phyloP scores from a whole-genome alignment of 768 basidiomycete species.

The Pulveroboletus sp. region DNA sequence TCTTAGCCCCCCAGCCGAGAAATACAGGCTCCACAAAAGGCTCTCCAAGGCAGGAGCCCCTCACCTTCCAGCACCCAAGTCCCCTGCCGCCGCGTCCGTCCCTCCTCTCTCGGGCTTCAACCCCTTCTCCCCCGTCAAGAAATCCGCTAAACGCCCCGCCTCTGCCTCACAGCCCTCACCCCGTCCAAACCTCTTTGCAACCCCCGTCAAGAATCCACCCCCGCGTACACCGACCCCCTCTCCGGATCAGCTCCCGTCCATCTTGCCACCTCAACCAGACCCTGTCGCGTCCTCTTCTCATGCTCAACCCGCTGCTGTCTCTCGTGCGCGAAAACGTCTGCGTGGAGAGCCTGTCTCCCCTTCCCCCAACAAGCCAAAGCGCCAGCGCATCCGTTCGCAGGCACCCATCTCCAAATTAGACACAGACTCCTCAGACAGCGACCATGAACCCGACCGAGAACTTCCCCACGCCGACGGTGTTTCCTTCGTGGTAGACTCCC shows the following conservation, averaged over 20 bases:
- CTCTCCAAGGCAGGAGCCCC: constrained; percentile 48
- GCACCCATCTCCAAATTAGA: constrained; percentile 37
- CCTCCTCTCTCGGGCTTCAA: constrained; percentile 58
- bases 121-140: constrained; percentile 78
- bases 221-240: constrained; percentile 28
- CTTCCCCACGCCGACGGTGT: constrained; percentile 28
- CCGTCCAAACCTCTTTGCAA: constrained; percentile 43
- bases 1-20: constrained; percentile 50
- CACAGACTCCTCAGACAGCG: constrained; percentile 28
- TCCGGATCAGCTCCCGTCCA: constrained; percentile 41
- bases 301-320: constrained; percentile 41
- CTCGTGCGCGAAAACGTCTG: constrained; percentile 73
- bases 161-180: constrained; percentile 7
- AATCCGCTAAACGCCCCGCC: constrained; percentile 18
- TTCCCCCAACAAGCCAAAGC: constrained; percentile 75
- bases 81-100: constrained; percentile 50
- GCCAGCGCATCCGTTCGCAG: constrained; percentile 51
- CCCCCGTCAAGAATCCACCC: constrained; percentile 35
- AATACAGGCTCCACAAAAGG: constrained; percentile 80
- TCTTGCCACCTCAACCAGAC: constrained; percentile 17
- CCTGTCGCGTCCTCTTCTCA: constrained; percentile 14
- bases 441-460: constrained; percentile 35
- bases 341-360: constrained; percentile 82
- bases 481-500: constrained; percentile 68
- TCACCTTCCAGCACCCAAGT: constrained; percentile 38